Percentiles rank a stretch among this genome's conserved stretches.
Evolutionary conservation across 1,284 basidiomycete species (phyloP).

Genomic region (Laetiporus sulphureus): DNA sequence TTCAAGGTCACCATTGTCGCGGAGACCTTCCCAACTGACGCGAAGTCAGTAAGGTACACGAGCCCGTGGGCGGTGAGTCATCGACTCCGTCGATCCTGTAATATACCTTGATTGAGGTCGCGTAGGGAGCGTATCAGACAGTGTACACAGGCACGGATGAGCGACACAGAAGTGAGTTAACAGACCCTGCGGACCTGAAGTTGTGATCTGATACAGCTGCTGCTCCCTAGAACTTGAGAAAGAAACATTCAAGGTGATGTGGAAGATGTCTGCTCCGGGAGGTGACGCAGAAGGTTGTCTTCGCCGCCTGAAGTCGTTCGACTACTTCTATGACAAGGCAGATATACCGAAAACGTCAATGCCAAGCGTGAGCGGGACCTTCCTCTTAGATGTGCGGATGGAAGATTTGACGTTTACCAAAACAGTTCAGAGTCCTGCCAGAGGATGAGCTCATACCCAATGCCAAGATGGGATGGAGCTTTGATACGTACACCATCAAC

Average conservation of each 20-base stretch:
- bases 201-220: not conserved
- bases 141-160: slow-evolving; percentile 42
- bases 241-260: slow-evolving; percentile 68
- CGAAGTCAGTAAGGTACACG: slow-evolving; percentile 61
- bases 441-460: slow-evolving; percentile 36
- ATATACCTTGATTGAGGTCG: not conserved
- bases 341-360: too few species aligned
- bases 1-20: slow-evolving; percentile 62
- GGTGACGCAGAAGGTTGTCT: slow-evolving; percentile 49
- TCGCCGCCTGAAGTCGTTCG: slow-evolving; percentile 51
- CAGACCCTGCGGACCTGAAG: too few species aligned
- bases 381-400: not conserved
- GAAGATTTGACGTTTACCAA: slow-evolving; percentile 1
- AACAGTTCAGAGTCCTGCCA: slow-evolving; percentile 44
- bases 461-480: slow-evolving; percentile 43
- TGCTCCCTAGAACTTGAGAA: slow-evolving; percentile 53
- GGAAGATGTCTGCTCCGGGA: slow-evolving; percentile 57
- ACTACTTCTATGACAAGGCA: slow-evolving; percentile 46
- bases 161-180: slow-evolving; percentile 42
- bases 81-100: not conserved
- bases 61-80: slow-evolving; percentile 70
- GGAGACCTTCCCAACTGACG: slow-evolving; percentile 59
- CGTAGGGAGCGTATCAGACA: slow-evolving; percentile 64
- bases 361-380: slow-evolving; percentile 47
- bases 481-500: slow-evolving; percentile 66